These are phyloP conservation scores for Bruguiera gymnorhiza DNA, from an alignment of 345 rosid species.

Conservation along the genomic window DNA sequence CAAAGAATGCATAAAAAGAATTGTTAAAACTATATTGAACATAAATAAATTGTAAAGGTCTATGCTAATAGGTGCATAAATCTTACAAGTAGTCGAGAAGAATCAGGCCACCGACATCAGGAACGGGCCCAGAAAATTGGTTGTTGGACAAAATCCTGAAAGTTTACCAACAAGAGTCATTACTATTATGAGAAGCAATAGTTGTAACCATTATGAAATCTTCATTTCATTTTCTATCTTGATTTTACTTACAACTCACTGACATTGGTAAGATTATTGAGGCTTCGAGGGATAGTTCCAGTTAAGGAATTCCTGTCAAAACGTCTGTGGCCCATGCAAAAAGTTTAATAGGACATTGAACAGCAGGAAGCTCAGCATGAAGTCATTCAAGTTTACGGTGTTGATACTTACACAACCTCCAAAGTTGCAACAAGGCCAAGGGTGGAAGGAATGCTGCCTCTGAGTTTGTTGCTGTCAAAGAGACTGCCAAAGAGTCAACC, in stretches of 20 bases:
- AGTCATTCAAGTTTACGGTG: neutral
- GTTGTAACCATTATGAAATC: neutral
- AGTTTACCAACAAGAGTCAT: neutral
- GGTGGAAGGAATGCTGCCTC: conserved; percentile 53
- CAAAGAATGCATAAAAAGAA: neutral
- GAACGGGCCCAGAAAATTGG: conserved; percentile 50
- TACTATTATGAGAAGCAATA: neutral
- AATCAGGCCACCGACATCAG: conserved; percentile 51
- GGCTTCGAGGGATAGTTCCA: conserved; percentile 51
- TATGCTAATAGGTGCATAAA: neutral
- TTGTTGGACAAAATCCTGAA: conserved; percentile 78
- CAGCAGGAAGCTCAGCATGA: neutral
- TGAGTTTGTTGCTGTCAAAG: conserved; percentile 63
- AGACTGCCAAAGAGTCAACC: conserved; percentile 42
- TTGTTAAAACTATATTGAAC: neutral
- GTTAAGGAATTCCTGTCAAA: conserved; percentile 57
- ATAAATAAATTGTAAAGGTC: neutral
- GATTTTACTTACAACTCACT: conserved; percentile 57
- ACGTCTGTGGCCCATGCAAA: conserved; percentile 47
- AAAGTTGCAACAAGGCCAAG: conserved; percentile 57
- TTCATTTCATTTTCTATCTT: neutral
- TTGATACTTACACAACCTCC: conserved; percentile 67
- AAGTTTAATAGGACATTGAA: neutral
- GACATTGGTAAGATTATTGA: conserved; percentile 54
- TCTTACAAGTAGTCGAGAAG: conserved; percentile 67